Percentiles rank a stretch among this genome's conserved stretches.
These are phyloP conservation scores for Coemansia sp. DNA, from an alignment of 192 early-diverging fungal species.

Conservation along the genomic window DNA sequence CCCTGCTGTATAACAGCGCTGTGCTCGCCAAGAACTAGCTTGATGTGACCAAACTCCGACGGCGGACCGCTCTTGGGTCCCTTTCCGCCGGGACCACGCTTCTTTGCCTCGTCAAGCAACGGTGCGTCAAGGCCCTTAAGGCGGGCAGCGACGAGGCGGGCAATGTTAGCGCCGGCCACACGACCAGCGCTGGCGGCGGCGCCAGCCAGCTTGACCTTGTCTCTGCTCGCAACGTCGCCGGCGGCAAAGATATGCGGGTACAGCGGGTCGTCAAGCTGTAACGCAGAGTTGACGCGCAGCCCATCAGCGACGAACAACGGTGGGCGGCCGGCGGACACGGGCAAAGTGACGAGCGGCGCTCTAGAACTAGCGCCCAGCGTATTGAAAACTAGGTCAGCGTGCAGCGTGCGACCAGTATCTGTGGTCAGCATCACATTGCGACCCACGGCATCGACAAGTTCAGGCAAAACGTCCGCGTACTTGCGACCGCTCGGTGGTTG, in stretches of 20 bases:
- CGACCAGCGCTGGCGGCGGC: slow-evolving; percentile 26
- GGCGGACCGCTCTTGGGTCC: background rate
- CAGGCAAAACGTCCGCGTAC: slow-evolving; percentile 32
- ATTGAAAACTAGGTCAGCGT: slow-evolving; percentile 44
- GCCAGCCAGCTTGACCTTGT: slow-evolving; percentile 36
- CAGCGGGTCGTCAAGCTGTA: slow-evolving; percentile 65
- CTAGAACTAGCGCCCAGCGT: slow-evolving; percentile 33
- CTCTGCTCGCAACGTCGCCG: slow-evolving; percentile 64
- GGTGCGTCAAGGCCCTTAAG: background rate
- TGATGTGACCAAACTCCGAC: slow-evolving; percentile 24
- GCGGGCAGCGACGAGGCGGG: slow-evolving; percentile 22
- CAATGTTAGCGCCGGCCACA: slow-evolving; percentile 31
- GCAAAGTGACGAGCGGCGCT: slow-evolving; percentile 31
- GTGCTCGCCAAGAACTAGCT: slow-evolving; percentile 41
- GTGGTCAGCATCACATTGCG: slow-evolving; percentile 36
- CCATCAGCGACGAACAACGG: slow-evolving; percentile 27
- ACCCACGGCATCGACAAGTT: slow-evolving; percentile 47
- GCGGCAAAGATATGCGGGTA: slow-evolving; percentile 71
- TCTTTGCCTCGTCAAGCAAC: background rate
- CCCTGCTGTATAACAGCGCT: slow-evolving; percentile 36
- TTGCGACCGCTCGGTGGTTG: background rate
- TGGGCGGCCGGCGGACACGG: slow-evolving; percentile 25
- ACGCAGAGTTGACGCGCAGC: slow-evolving; percentile 54
- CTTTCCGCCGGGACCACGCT: background rate
- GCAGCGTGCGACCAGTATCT: slow-evolving; percentile 15